These are phyloP conservation scores for Myxozyma melibiosi DNA, from an alignment of 805 yeast genomes.

Conservation along the genomic window DNA sequence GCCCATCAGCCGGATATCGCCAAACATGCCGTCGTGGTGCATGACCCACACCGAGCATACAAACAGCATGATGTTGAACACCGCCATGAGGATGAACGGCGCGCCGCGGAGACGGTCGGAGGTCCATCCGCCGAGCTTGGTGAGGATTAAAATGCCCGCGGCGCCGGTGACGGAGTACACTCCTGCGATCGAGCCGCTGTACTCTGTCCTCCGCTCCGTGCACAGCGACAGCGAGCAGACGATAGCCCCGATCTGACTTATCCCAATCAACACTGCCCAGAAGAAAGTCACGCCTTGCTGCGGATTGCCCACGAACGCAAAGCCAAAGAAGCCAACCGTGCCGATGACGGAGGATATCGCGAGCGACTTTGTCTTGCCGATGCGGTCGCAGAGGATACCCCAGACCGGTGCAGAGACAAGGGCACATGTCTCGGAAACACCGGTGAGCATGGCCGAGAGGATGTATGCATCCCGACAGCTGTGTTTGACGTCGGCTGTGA, in stretches of 20 bases:
- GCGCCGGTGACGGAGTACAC: constrained; percentile 71
- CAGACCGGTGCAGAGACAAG: constrained; percentile 64
- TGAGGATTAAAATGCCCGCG: constrained; percentile 61
- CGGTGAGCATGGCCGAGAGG: constrained; percentile 67
- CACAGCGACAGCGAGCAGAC: constrained; percentile 66
- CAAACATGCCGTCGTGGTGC: constrained; percentile 12
- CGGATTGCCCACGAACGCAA: constrained; percentile 44
- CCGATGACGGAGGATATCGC: constrained; percentile 50
- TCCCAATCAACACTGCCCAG: constrained; percentile 54
- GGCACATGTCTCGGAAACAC: constrained; percentile 62
- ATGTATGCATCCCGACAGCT: constrained; percentile 65
- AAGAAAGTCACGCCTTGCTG: constrained; percentile 42
- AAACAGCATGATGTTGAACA: constrained; percentile 42
- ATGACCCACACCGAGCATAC: constrained; percentile 25
- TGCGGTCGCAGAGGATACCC: constrained; percentile 59
- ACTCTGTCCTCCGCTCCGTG: constrained; percentile 48
- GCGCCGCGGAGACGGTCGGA: constrained; percentile 55
- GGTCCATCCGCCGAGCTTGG: constrained; percentile 62
- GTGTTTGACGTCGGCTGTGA: constrained; percentile 37
- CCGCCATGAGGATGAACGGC: constrained; percentile 59
- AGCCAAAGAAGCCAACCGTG: constrained; percentile 47
- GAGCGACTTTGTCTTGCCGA: constrained; percentile 45
- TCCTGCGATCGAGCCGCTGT: constrained; percentile 69
- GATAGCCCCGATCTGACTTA: constrained; percentile 63
- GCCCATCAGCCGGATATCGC: constrained; percentile 9